These are phyloP conservation scores for Claviceps lovelessii DNA, from an alignment of 2,329 filamentous ascomycete species.

Conservation along the genomic window DNA sequence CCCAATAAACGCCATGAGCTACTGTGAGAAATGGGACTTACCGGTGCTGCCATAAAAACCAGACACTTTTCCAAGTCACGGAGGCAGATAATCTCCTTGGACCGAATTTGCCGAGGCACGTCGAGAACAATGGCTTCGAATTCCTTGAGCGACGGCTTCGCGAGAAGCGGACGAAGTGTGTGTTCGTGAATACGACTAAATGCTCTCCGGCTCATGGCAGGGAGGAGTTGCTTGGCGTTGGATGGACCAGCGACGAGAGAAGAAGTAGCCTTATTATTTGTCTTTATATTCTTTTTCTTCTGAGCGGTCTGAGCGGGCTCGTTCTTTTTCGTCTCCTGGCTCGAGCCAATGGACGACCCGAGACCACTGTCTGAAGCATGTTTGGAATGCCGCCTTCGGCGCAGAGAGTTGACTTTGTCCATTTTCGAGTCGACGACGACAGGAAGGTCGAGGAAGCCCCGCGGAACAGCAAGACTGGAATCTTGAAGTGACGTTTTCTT, in stretches of 20 bases:
- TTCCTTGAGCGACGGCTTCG: conserved; percentile 56
- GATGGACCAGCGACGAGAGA: conserved; percentile 47
- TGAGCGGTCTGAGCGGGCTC: conserved; percentile 20
- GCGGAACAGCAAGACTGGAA: conserved; percentile 45
- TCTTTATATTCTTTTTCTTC: conserved; percentile 16
- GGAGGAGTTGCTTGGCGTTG: conserved; percentile 33
- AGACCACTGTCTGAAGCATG: conserved; percentile 78
- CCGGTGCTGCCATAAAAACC: conserved; percentile 79
- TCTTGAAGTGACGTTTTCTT: conserved; percentile 29
- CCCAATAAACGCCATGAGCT: conserved; percentile 36
- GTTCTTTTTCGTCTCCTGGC: conserved; percentile 40
- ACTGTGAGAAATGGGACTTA: conserved; percentile 46
- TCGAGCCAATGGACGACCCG: conserved; percentile 63
- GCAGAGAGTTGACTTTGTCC: conserved; percentile 27
- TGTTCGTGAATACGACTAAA: conserved; percentile 66
- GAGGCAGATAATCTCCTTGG: conserved; percentile 77
- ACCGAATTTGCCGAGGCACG: conserved; percentile 63
- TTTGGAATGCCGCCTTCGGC: conserved; percentile 40
- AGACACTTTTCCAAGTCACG: conserved; percentile 90
- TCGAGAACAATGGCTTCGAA: conserved; percentile 70
- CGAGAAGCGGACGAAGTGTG: conserved; percentile 64
- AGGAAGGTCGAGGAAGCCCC: conserved; percentile 42
- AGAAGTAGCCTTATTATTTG: conserved; percentile 27
- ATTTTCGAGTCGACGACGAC: conserved; percentile 38
- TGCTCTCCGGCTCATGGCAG: conserved; percentile 53